phyloP scores from a whole-genome alignment of 2,329 filamentous ascomycete genomes.

The Cladorrhinum sp. region DNA sequence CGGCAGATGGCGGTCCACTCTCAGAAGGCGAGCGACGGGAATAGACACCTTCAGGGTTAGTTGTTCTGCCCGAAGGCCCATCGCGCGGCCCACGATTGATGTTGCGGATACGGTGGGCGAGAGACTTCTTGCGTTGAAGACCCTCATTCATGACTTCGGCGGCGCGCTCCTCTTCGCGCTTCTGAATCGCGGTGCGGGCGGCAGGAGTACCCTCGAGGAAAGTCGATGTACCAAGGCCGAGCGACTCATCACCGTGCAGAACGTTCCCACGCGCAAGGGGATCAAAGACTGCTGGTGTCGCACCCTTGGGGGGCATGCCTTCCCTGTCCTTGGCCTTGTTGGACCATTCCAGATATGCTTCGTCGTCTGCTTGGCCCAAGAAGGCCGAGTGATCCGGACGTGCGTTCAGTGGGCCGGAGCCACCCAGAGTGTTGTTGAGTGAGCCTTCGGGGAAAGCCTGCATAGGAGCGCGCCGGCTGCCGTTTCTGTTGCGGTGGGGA shows the following conservation, averaged over 20 bases:
- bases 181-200: slow-evolving; percentile 72
- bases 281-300: slow-evolving; percentile 60
- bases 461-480: slow-evolving; percentile 83
- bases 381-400: slow-evolving; percentile 84
- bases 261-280: slow-evolving; percentile 64
- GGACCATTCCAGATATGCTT: slow-evolving; percentile 81
- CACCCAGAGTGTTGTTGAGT: slow-evolving; percentile 86
- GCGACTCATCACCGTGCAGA: slow-evolving; percentile 78
- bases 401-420: slow-evolving; percentile 77
- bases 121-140: slow-evolving; percentile 85
- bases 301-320: slow-evolving; percentile 34
- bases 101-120: slow-evolving; percentile 86
- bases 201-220: slow-evolving; percentile 94
- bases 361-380: slow-evolving; percentile 74
- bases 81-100: slow-evolving; percentile 70
- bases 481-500: slow-evolving; percentile 86
- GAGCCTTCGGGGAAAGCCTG: slow-evolving; percentile 92
- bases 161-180: slow-evolving; percentile 66
- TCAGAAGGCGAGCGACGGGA: slow-evolving; percentile 40
- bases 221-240: slow-evolving; percentile 88
- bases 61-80: slow-evolving; percentile 55
- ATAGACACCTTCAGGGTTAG: slow-evolving; percentile 52
- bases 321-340: slow-evolving; percentile 33
- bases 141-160: slow-evolving; percentile 55
- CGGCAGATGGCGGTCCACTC: slow-evolving; percentile 32